A percentile compares a stretch with the other conserved stretches of the same genome.
These are phyloP conservation scores for Eremothecium sinecaudum DNA, from an alignment of 1,139 yeast species.

Conservation along the genomic window DNA sequence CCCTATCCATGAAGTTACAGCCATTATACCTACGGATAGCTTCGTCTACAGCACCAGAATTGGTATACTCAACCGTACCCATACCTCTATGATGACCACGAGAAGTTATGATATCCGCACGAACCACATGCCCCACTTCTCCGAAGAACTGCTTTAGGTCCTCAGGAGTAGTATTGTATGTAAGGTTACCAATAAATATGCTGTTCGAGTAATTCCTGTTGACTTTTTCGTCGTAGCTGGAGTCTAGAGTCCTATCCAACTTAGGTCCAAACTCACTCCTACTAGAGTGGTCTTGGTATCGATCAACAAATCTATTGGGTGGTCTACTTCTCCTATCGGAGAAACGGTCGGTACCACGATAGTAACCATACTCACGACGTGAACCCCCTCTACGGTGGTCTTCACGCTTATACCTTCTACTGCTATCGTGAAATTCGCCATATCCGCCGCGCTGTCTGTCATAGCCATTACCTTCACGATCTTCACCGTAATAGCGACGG, in stretches of 20 bases:
- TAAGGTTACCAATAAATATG: conserved; percentile 64
- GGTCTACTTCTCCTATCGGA: conserved; percentile 13
- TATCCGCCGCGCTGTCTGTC: conserved; percentile 2
- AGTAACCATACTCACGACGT: conserved; percentile 11
- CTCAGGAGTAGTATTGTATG: conserved; percentile 51
- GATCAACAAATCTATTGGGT: conserved; percentile 16
- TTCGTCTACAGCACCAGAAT: conserved; percentile 54
- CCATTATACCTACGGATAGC: conserved; percentile 72
- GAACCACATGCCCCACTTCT: conserved; percentile 59
- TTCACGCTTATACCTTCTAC: conserved; percentile 6
- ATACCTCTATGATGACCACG: conserved; percentile 83
- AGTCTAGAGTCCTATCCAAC: conserved; percentile 25
- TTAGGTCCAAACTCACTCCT: conserved; percentile 23
- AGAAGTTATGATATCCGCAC: conserved; percentile 80
- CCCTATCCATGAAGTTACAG: conserved; percentile 61
- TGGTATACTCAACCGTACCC: conserved; percentile 85
- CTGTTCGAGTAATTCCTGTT: conserved; percentile 64
- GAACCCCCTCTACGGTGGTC: conserved; percentile 11
- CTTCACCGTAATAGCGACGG: conserved; percentile 5
- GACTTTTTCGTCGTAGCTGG: conserved; percentile 34
- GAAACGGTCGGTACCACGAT: conserved; percentile 16
- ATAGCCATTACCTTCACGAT: conserved; percentile 7
- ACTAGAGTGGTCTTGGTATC: conserved; percentile 3
- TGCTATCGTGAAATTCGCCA: conserved; percentile 6
- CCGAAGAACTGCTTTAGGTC: conserved; percentile 54